Percentiles rank a stretch among this genome's conserved stretches.
phyloP scores from a whole-genome alignment of 192 early-diverging fungal species.

The Coemansia sp. region DNA sequence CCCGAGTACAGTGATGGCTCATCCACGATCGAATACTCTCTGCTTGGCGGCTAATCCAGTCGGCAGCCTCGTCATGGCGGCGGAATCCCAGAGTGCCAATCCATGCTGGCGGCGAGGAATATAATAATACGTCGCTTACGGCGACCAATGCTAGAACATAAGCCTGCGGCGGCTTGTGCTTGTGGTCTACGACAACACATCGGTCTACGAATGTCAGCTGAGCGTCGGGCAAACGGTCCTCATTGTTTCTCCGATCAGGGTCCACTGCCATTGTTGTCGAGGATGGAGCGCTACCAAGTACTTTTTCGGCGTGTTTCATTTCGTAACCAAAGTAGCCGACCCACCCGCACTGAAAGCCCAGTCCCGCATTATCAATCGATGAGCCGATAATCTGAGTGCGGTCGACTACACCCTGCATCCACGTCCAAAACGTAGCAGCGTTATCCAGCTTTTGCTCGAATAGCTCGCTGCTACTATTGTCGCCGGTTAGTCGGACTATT shows the following conservation, averaged over 20 bases:
- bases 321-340: slow-evolving; percentile 94
- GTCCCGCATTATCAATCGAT: neutral
- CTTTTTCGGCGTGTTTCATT: slow-evolving; percentile 68
- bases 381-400: slow-evolving; percentile 8
- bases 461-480: no score
- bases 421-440: slow-evolving; percentile 64
- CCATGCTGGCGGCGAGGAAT: slow-evolving; percentile 10
- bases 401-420: slow-evolving; percentile 58
- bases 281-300: neutral
- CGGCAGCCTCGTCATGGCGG: slow-evolving; percentile 4
- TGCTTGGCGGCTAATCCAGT: slow-evolving; percentile 15
- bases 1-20: neutral
- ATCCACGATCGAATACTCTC: neutral
- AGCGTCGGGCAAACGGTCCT: slow-evolving; percentile 65
- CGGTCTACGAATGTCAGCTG: slow-evolving; percentile 77
- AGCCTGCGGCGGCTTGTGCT: slow-evolving; percentile 8
- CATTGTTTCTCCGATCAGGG: slow-evolving; percentile 1
- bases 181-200: slow-evolving; percentile 74
- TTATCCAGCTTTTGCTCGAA: neutral
- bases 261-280: neutral
- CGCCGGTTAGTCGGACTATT: slow-evolving; percentile 4
- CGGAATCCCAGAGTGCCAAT: slow-evolving; percentile 16
- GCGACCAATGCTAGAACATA: slow-evolving; percentile 26
- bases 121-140: no score
- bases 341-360: slow-evolving; percentile 81